These are phyloP conservation scores for Phytomonas francai DNA, from an alignment of 208 protist genomes.

Conservation along the genomic window DNA sequence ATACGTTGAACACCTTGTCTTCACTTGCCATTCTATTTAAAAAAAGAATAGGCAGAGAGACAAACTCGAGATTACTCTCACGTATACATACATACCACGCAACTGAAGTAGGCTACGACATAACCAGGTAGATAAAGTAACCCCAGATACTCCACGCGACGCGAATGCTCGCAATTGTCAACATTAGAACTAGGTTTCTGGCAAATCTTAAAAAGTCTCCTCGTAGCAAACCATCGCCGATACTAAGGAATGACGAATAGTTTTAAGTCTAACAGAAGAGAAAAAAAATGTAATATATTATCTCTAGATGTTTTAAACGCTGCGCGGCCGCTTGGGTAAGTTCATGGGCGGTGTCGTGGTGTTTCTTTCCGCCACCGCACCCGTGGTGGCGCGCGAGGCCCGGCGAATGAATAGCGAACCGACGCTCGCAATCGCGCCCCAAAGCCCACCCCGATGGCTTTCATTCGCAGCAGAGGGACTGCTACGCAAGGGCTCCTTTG, in stretches of 20 bases:
- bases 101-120: too few relatives aligned
- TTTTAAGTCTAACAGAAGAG: too few relatives aligned
- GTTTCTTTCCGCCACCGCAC: not conserved
- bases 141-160: too few relatives aligned
- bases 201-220: too few relatives aligned
- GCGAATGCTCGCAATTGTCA: too few relatives aligned
- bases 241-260: too few relatives aligned
- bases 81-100: too few relatives aligned
- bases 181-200: too few relatives aligned
- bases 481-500: not conserved
- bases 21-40: not conserved
- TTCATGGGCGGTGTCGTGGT: not conserved
- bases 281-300: not conserved
- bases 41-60: too few relatives aligned
- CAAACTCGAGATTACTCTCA: too few relatives aligned
- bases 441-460: slow-evolving; percentile 17
- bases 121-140: too few relatives aligned
- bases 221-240: too few relatives aligned
- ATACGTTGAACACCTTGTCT: not conserved
- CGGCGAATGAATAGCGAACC: slow-evolving; percentile 27
- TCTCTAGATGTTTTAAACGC: slow-evolving; percentile 11
- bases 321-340: slow-evolving; percentile 24
- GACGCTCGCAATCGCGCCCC: slow-evolving; percentile 34
- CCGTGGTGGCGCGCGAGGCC: slow-evolving; percentile 12
- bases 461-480: slow-evolving; percentile 11